A percentile compares a stretch with the other conserved stretches of the same genome.
phyloP scores from a whole-genome alignment of 73 alveolate genomes.

The Paramecium caudatum region DNA sequence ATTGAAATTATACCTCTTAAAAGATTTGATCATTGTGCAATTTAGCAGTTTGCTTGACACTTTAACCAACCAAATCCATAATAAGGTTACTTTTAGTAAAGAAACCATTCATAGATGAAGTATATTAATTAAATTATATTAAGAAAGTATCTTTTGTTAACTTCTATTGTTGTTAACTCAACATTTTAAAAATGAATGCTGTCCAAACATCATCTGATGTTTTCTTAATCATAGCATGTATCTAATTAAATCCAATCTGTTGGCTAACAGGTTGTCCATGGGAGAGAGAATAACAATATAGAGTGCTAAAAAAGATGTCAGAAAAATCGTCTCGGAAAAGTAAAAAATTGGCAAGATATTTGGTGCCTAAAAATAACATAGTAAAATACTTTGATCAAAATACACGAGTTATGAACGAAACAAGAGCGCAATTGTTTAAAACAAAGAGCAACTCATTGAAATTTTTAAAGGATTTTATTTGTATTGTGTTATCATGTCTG shows the following conservation, averaged over 20 bases:
- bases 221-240: slow-evolving; percentile 4
- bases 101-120: slow-evolving; percentile 18
- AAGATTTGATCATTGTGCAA: slow-evolving; percentile 62
- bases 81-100: slow-evolving; percentile 36
- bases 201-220: slow-evolving; percentile 67
- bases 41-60: slow-evolving; percentile 38
- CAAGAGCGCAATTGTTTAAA: slow-evolving; percentile 20
- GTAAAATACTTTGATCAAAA: slow-evolving; percentile 7
- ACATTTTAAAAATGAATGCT: slow-evolving; percentile 40
- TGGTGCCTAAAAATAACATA: background rate
- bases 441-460: slow-evolving; percentile 52
- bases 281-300: slow-evolving; percentile 18
- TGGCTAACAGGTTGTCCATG: slow-evolving; percentile 48
- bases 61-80: slow-evolving; percentile 48
- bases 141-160: slow-evolving; percentile 24
- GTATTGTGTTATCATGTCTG: slow-evolving; percentile 2
- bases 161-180: slow-evolving; percentile 1
- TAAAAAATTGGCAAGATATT: slow-evolving; percentile 56
- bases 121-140: slow-evolving; percentile 20
- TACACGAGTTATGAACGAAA: slow-evolving; percentile 31
- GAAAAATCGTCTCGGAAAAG: slow-evolving; percentile 57
- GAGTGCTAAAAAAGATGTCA: slow-evolving; percentile 46
- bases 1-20: slow-evolving; percentile 26
- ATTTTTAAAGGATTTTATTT: slow-evolving; percentile 40
- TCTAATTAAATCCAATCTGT: slow-evolving; percentile 25